These are phyloP conservation scores for Alternaria solani DNA, from an alignment of 2,329 filamentous ascomycete species.

Conservation along the genomic window DNA sequence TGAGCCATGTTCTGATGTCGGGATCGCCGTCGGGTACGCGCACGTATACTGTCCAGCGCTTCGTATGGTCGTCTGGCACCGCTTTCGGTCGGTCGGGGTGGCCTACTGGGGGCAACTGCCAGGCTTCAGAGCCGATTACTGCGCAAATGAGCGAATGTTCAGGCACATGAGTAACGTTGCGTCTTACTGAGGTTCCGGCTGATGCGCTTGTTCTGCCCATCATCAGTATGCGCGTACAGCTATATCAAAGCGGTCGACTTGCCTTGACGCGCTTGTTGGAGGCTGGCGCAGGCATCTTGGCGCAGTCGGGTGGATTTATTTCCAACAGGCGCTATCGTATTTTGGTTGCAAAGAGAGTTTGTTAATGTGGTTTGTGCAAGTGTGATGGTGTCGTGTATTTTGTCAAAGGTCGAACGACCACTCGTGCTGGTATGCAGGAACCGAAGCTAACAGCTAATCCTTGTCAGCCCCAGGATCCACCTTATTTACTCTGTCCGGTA, in stretches of 20 bases:
- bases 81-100: conserved; percentile 69
- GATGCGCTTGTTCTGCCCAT: conserved; percentile 50
- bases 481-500: neutral
- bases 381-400: neutral
- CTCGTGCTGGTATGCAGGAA: neutral
- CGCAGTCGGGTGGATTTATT: neutral
- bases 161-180: neutral
- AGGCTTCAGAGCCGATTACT: conserved; percentile 61
- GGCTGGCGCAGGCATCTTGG: conserved; percentile 61
- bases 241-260: conserved; percentile 3
- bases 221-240: conserved; percentile 23
- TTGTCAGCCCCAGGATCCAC: conserved; percentile 14
- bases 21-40: conserved; percentile 83
- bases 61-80: conserved; percentile 89
- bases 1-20: conserved; percentile 93
- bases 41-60: conserved; percentile 95
- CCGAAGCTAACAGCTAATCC: conserved; percentile 18
- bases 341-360: neutral
- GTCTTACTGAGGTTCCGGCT: conserved; percentile 50
- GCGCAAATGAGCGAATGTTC: conserved; percentile 34
- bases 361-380: neutral
- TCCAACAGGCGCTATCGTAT: neutral
- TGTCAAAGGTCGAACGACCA: neutral
- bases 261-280: conserved; percentile 63
- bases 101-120: conserved; percentile 72